Evolutionary conservation across 805 yeast genomes (phyloP).

Genomic region (Clavispora carvajalis): DNA sequence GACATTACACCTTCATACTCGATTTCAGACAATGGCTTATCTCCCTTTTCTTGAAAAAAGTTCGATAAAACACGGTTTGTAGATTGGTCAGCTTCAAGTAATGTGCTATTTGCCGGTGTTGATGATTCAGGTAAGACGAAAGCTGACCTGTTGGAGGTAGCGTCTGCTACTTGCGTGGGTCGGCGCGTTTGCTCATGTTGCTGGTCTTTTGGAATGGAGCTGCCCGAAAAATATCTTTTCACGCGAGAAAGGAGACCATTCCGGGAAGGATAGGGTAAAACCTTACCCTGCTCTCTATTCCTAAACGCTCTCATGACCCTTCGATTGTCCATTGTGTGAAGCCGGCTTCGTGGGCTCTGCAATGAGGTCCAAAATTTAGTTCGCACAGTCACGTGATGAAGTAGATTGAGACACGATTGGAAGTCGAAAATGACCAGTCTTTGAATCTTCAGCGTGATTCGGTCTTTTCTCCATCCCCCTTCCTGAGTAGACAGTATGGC

Average conservation of each 20-base stretch:
- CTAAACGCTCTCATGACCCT: conserved; percentile 26
- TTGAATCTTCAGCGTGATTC: too few species aligned
- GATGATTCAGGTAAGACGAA: conserved; percentile 5
- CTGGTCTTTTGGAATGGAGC: conserved; percentile 2
- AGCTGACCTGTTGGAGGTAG: not conserved
- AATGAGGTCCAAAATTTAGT: too few species aligned
- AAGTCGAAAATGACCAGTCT: too few species aligned
- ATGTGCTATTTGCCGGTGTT: not conserved
- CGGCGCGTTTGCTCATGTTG: conserved; percentile 1
- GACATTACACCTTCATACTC: conserved; percentile 81
- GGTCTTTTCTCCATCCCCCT: too few species aligned
- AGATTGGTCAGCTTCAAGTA: not conserved
- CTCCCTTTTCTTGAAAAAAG: conserved; percentile 73
- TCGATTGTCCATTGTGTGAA: conserved; percentile 29
- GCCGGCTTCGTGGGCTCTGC: not conserved
- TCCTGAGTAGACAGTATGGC: too few species aligned
- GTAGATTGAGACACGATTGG: too few species aligned
- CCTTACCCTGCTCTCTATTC: conserved; percentile 17
- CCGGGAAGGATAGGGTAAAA: conserved; percentile 19
- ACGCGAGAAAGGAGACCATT: conserved; percentile 24
- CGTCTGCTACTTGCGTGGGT: not conserved
- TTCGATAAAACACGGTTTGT: conserved; percentile 55
- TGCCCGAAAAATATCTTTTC: conserved; percentile 21
- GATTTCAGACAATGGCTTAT: conserved; percentile 61
- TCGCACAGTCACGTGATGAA: too few species aligned